Base-by-base conservation (phyloP, 2,329 filamentous ascomycete genomes). In the Helicocarpus griseus region DNA sequence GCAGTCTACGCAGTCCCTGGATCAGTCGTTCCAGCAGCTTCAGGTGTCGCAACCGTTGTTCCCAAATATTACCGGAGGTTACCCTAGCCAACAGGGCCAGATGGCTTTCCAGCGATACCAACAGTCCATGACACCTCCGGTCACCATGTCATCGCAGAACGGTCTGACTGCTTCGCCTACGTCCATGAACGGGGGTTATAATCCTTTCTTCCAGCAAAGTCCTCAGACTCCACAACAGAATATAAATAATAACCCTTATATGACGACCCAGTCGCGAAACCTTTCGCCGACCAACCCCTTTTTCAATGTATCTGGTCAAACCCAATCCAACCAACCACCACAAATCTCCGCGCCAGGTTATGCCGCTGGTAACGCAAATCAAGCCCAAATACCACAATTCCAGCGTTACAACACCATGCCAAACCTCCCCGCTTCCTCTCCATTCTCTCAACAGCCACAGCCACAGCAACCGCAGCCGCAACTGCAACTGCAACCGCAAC, bases 1-100 rank as follows among this genome's bases (percentile, higher is more conserved):
- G 19, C 62, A 63, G 56, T 56, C 65, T 14, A 57, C 58, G n/a
- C 61, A 62, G 56, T 57, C 64, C 9, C 67, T 89, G 17, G 81
- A 82, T 56, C 80, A 86, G 59, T 81, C 86, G 1, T 86, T 95
- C 61, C 84, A 90, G 63, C 82, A 80, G 56, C 77, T 95, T 68
- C 82, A 87, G 35, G 71, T 95, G 2, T 81, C 80, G 8, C 81
- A 82, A 58, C 80, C 80, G 35, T 73, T 89, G 28, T 89, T 90
- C 64, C 85, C 87, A 6, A 82, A 89, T 61, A 82, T 84, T 50
- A 90, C 87, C 1, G 86, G 86, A 50, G 86, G 74, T 51, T 77
- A 75, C 58, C 68, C 71, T 6, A 66, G 60, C 48, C 69, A 71
- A 50, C 69, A 71, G 51, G 62, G 65, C 35, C 65, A 70, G 21